phyloP scores from a whole-genome alignment of 768 basidiomycete genomes.

The Pisolithus sp. region DNA sequence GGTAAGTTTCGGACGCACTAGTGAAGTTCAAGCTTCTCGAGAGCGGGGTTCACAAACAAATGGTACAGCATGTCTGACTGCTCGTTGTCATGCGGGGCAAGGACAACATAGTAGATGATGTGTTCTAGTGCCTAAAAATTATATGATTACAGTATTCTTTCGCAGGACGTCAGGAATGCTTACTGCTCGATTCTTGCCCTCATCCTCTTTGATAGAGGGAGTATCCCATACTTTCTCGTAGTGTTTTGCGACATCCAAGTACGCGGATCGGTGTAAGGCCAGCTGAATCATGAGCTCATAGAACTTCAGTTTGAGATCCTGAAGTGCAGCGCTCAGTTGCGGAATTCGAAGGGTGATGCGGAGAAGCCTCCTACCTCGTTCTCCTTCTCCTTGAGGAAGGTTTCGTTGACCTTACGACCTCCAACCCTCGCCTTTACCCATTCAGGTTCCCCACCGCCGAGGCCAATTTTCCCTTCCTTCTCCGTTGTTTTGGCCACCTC shows the following conservation, averaged over 20 bases:
- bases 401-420: conserved; percentile 89
- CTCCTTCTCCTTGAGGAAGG: conserved; percentile 80
- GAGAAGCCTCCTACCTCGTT: conserved; percentile 62
- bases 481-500: conserved; percentile 54
- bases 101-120: conserved; percentile 89
- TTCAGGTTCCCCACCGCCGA: conserved; percentile 75
- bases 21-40: conserved; percentile 77
- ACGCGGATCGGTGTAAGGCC: conserved; percentile 75
- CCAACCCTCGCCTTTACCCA: conserved; percentile 93
- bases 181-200: conserved; percentile 62
- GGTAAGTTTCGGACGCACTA: conserved; percentile 45
- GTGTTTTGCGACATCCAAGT: conserved; percentile 91
- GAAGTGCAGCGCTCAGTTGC: conserved; percentile 1
- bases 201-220: conserved; percentile 85
- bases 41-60: conserved; percentile 69
- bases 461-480: conserved; percentile 42
- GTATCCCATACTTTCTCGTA: conserved; percentile 98
- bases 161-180: conserved; percentile 17
- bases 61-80: conserved; percentile 96
- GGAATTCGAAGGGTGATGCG: neutral
- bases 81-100: conserved; percentile 93
- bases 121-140: conserved; percentile 76
- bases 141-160: conserved; percentile 2
- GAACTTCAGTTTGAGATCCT: conserved; percentile 95
- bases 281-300: conserved; percentile 97